Evolutionary conservation across 768 basidiomycete species (phyloP).

Genomic region (Phlegmacium glaucopus): DNA sequence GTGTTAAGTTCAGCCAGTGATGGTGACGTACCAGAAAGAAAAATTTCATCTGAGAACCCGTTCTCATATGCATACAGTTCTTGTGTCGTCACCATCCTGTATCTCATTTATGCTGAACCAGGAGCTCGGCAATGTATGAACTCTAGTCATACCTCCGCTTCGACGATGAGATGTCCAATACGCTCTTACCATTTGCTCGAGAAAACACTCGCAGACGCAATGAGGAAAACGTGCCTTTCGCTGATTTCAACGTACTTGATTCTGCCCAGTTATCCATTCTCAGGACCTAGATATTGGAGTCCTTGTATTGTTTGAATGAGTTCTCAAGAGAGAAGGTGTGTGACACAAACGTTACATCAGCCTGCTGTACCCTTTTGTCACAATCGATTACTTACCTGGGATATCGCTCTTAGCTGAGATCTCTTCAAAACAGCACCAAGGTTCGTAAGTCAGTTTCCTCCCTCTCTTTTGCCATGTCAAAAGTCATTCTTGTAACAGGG

Average conservation of each 20-base stretch:
- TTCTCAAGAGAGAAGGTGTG: constrained; percentile 50
- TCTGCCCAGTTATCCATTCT: constrained; percentile 26
- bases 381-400: too few species aligned
- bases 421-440: too few species aligned
- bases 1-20: too few species aligned
- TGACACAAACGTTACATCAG: too few species aligned
- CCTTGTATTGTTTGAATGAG: constrained; percentile 46
- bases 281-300: constrained; percentile 29
- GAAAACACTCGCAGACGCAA: constrained; percentile 52
- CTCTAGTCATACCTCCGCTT: constrained; percentile 27
- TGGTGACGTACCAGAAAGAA: constrained; percentile 41
- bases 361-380: too few species aligned
- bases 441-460: too few species aligned
- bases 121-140: background rate
- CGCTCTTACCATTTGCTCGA: constrained; percentile 38
- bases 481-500: constrained; percentile 41
- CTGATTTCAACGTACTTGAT: constrained; percentile 69
- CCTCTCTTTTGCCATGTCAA: too few species aligned
- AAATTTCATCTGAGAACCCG: constrained; percentile 36
- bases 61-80: constrained; percentile 5
- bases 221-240: constrained; percentile 55
- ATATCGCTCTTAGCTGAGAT: too few species aligned
- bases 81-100: constrained; percentile 7
- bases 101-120: background rate
- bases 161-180: constrained; percentile 41